A percentile compares a stretch with the other conserved stretches of the same genome.
Evolutionary conservation across 2,329 filamentous ascomycete genomes (phyloP).

Genomic region (Penicillium paneum): DNA sequence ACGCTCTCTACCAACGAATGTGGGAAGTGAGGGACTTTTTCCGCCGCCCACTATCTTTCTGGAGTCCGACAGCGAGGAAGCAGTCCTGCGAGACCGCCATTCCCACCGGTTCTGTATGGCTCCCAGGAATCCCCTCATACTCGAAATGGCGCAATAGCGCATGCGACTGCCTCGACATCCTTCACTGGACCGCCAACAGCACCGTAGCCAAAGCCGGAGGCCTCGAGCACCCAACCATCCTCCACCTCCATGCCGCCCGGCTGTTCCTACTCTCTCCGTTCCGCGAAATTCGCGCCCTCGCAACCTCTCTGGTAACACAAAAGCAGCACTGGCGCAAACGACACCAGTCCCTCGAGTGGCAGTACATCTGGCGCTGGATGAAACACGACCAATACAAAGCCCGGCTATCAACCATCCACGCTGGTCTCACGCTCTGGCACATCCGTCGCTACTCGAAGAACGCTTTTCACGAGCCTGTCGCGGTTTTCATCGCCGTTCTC

Average conservation of each 20-base stretch:
- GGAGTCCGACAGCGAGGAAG: constrained; percentile 45
- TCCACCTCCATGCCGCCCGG: constrained; percentile 56
- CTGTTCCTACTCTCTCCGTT: constrained; percentile 53
- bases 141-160: constrained; percentile 47
- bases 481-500: constrained; percentile 47
- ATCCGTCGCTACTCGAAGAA: constrained; percentile 49
- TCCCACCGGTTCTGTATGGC: constrained; percentile 43
- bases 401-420: constrained; percentile 55
- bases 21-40: constrained; percentile 50
- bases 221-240: constrained; percentile 53
- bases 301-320: constrained; percentile 34
- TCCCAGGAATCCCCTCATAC: constrained; percentile 48
- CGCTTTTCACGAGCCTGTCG: constrained; percentile 49
- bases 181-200: constrained; percentile 58
- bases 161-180: constrained; percentile 51
- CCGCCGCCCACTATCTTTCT: constrained; percentile 46
- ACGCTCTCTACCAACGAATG: constrained; percentile 50
- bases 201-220: constrained; percentile 50
- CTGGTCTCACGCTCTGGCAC: constrained; percentile 53
- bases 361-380: constrained; percentile 50
- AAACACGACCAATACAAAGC: constrained; percentile 55
- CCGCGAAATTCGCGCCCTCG: constrained; percentile 46
- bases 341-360: constrained; percentile 33
- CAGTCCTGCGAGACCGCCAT: constrained; percentile 36
- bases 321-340: constrained; percentile 31